Base-by-base conservation (phyloP, 371 early-diverging fungal species). In the Dichotomocladium elegans region DNA sequence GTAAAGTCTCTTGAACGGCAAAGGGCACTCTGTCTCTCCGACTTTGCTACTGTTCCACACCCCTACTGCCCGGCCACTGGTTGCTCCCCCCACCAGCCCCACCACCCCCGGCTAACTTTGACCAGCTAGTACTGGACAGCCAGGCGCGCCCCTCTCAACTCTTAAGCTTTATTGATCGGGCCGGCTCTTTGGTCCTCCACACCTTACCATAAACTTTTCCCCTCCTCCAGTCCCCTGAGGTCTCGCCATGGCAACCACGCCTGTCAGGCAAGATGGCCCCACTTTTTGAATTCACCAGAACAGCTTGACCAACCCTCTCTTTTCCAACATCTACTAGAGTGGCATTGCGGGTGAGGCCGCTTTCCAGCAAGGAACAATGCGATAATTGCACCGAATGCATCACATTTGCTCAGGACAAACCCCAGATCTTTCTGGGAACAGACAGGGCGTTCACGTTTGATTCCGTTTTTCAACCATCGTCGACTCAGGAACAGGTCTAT, bases 361-460 rank as follows among this genome's bases (percentile, higher is more conserved):
- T 89, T 19, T 85, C 79, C 31, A 74, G 80, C 15, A 81, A 85
- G 51, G 93, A 93, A 61, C 69, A 80, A 45, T 75, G 83, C 21
- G 74, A 79, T 43, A 80, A 75, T 53, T 74, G 79, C 28, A 66
- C 68, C 11, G 82, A 83, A 58, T 81, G 83, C 55, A 78, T 92
- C 37, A 61, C 79, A 4, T 77, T 76, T 51, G 70, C 79, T 46
- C 76, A 80, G 8, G 72, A 80, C 49, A 73, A 81, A 26, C 79
- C 82, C 1, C 83, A 82, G 51, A 78, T 87, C 12, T 52, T 75
- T n/a, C 64, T 85, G 8, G 83, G 79, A 12, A 59, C 70, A 2
- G 80, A 87, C 49, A 68, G 79, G 29, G 72, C 83, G 2, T 96
- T 94, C 64, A 86, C 88, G 44, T 96, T 87, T 62, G 95, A 98